Base-by-base conservation (phyloP, 805 yeast genomes). In the Suhomyces faveliae region DNA sequence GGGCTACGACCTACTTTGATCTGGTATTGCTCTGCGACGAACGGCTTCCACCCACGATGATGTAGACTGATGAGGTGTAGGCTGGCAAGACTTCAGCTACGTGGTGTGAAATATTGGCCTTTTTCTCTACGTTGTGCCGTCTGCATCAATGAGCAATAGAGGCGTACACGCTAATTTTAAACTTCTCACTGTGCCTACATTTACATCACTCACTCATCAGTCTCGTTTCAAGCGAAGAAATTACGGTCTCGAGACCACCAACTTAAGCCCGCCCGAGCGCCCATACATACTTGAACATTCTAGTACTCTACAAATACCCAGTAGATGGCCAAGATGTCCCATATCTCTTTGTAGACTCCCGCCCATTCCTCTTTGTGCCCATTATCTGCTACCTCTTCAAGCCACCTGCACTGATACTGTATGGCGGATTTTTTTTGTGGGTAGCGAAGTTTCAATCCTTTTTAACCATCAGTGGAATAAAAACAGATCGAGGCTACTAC, bases 361-460 rank as follows among this genome's bases (percentile, higher is more conserved):
- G 15, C 15, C 30, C 30, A 27, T n/a, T 27, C 15, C 30, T n/a
- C 29, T 25, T 12, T 25, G 30, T 27, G 30, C 15, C 30, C 12
- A 27, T n/a, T 8, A 27, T 27, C 30, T 27, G 15, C 7, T 15
- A 15, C 37, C n/a, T 10, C 37, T 17, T 33, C 37, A 33, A 33
- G 37, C 37, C 37, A 15, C 37, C 37, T 33, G 37, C 37, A 9
- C 21, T 33, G 37, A 33, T 9, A 33, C 40, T 37, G 40, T 37
- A 37, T 37, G 25, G 40, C 23, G 40, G 23, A 20, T 37, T 37
- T 37, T 37, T 37, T 37, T 37, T 37, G 23, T 37, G 40, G 17
- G 40, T 21, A 37, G 40, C 11, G 40, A 37, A 37, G 40, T 37
- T 37, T 37, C 40, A 37, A 37, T 37, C 40, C 40, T 37, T 33